These are phyloP conservation scores for Prillingera fragicola DNA, from an alignment of 1,284 basidiomycete genomes.

Conservation along the genomic window DNA sequence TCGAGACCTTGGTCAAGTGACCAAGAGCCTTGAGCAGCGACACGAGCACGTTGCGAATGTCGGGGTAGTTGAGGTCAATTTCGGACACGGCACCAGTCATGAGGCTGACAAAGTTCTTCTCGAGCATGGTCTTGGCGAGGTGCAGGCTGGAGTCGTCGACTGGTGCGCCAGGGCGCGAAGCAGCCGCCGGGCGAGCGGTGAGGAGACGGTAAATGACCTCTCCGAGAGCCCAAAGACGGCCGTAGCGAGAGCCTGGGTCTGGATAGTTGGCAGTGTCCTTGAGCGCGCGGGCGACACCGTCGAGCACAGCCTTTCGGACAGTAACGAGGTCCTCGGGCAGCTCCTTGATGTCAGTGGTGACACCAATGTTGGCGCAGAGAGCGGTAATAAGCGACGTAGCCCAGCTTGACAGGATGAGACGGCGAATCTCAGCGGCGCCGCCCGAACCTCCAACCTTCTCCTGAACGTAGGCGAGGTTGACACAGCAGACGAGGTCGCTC, in stretches of 20 bases:
- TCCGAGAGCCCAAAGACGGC: conserved; percentile 76
- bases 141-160: conserved; percentile 47
- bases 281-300: conserved; percentile 77
- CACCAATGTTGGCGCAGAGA: conserved; percentile 74
- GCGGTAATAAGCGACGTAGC: conserved; percentile 87
- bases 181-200: conserved; percentile 62
- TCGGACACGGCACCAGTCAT: conserved; percentile 86
- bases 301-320: conserved; percentile 83
- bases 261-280: conserved; percentile 66
- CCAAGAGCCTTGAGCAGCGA: conserved; percentile 85
- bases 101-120: conserved; percentile 90
- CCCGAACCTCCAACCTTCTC: conserved; percentile 7
- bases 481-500: conserved; percentile 69
- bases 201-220: conserved; percentile 86
- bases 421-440: conserved; percentile 7
- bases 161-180: conserved; percentile 45
- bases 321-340: conserved; percentile 69
- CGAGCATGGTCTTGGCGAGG: conserved; percentile 95
- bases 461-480: conserved; percentile 53
- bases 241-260: conserved; percentile 74
- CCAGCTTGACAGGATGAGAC: conserved; percentile 63
- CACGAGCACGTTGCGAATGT: conserved; percentile 76
- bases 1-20: conserved; percentile 86
- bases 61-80: conserved; percentile 92
- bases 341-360: conserved; percentile 62